These are phyloP conservation scores for Hymenoscyphus occultus DNA, from an alignment of 2,329 filamentous ascomycete species.

Conservation along the genomic window DNA sequence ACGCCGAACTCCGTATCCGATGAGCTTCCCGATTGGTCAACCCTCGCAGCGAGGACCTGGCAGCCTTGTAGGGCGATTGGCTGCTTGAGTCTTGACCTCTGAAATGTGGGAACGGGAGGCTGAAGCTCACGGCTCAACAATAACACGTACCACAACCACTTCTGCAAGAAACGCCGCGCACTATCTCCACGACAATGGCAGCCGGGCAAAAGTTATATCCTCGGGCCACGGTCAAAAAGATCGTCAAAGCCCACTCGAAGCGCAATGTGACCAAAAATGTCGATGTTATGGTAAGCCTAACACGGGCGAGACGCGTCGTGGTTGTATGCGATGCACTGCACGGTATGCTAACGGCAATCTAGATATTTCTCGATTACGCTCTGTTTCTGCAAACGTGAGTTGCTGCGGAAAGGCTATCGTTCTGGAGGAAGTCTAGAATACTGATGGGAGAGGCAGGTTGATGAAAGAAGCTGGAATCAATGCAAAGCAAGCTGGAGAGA, in stretches of 20 bases:
- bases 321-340: conserved; percentile 3
- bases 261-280: conserved; percentile 79
- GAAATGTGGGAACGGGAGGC: background rate
- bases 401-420: background rate
- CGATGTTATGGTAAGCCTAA: conserved; percentile 68
- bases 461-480: conserved; percentile 77
- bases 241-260: conserved; percentile 83
- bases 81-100: background rate
- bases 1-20: background rate
- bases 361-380: conserved; percentile 84
- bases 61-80: background rate
- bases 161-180: background rate
- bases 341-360: background rate
- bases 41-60: background rate
- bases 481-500: conserved; percentile 71
- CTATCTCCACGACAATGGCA: conserved; percentile 30
- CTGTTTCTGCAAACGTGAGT: conserved; percentile 69
- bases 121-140: background rate
- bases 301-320: conserved; percentile 20
- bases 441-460: conserved; percentile 49
- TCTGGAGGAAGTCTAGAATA: background rate
- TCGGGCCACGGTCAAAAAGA: conserved; percentile 80
- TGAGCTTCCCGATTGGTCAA: background rate
- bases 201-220: conserved; percentile 73
- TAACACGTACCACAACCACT: background rate